Evolutionary conservation across 139 green algal genomes (phyloP).

Genomic region (Chlorella sp.): DNA sequence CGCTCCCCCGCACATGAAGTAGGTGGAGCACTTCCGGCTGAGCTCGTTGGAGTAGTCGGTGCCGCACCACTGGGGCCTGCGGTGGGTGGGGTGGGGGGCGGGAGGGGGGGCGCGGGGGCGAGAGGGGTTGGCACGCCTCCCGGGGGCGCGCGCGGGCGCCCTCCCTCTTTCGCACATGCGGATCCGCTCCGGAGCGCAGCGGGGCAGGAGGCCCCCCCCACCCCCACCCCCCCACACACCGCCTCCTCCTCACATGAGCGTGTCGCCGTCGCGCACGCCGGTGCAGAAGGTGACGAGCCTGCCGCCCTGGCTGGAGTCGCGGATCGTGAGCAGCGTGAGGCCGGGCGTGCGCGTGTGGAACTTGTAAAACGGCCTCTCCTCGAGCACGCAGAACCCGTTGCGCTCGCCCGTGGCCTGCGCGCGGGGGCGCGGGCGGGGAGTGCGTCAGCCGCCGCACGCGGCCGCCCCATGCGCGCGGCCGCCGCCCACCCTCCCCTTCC

Average conservation of each 20-base stretch:
- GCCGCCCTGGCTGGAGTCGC: slow-evolving; percentile 16
- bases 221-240: too few relatives aligned
- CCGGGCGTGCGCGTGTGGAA: slow-evolving; percentile 36
- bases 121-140: too few relatives aligned
- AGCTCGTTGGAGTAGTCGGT: slow-evolving; percentile 47
- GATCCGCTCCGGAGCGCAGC: too few relatives aligned
- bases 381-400: slow-evolving; percentile 47
- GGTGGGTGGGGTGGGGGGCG: too few relatives aligned
- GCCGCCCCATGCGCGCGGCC: too few relatives aligned
- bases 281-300: slow-evolving; percentile 43
- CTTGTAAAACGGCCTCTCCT: slow-evolving; percentile 38
- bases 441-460: background rate
- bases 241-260: too few relatives aligned
- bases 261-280: slow-evolving; percentile 32
- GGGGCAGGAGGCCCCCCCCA: too few relatives aligned
- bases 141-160: too few relatives aligned
- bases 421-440: too few relatives aligned
- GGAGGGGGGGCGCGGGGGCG: too few relatives aligned
- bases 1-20: slow-evolving; percentile 30
- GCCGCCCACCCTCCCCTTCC: background rate
- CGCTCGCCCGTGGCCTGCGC: slow-evolving; percentile 20
- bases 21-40: slow-evolving; percentile 31
- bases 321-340: slow-evolving; percentile 30
- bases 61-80: slow-evolving; percentile 52
- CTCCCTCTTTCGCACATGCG: too few relatives aligned